These are phyloP conservation scores for Penicillium flavigenum DNA, from an alignment of 495 filamentous ascomycete species.

Conservation along the genomic window DNA sequence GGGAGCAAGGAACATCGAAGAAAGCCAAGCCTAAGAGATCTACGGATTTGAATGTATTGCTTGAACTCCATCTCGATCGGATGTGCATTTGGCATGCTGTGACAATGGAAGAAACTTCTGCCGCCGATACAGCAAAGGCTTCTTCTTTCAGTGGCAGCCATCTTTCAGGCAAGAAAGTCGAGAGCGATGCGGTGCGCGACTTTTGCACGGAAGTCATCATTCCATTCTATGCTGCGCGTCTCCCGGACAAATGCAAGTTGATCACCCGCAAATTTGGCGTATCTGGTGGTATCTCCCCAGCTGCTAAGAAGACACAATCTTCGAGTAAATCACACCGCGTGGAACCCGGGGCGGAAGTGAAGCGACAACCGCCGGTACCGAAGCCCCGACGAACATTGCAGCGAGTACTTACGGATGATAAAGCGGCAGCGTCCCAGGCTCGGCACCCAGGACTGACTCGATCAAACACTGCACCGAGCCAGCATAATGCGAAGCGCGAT, in stretches of 20 bases:
- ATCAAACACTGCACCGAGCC: conserved; percentile 59
- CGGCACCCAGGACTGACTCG: conserved; percentile 58
- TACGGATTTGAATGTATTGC: conserved; percentile 59
- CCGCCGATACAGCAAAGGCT: conserved; percentile 33
- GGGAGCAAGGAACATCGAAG: conserved; percentile 42
- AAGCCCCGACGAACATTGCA: conserved; percentile 62
- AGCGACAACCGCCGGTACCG: conserved; percentile 47
- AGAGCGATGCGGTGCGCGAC: conserved; percentile 61
- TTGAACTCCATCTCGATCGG: conserved; percentile 85
- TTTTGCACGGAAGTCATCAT: conserved; percentile 93
- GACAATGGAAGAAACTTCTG: conserved; percentile 48
- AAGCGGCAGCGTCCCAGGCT: conserved; percentile 28
- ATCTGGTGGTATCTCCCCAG: conserved; percentile 62
- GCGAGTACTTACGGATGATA: conserved; percentile 70
- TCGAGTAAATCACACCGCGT: conserved; percentile 31
- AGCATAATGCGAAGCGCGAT: conserved; percentile 40
- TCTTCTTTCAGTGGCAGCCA: conserved; percentile 31
- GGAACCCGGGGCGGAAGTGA: conserved; percentile 56
- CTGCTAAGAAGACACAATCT: conserved; percentile 28
- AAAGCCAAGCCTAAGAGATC: conserved; percentile 50
- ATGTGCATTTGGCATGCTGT: conserved; percentile 97
- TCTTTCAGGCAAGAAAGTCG: conserved; percentile 43
- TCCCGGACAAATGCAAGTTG: conserved; percentile 74
- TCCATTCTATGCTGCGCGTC: conserved; percentile 84
- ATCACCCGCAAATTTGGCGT: conserved; percentile 88